These are phyloP conservation scores for Rhizoclosmatium globosum DNA, from an alignment of 192 early-diverging fungal genomes.

Conservation along the genomic window DNA sequence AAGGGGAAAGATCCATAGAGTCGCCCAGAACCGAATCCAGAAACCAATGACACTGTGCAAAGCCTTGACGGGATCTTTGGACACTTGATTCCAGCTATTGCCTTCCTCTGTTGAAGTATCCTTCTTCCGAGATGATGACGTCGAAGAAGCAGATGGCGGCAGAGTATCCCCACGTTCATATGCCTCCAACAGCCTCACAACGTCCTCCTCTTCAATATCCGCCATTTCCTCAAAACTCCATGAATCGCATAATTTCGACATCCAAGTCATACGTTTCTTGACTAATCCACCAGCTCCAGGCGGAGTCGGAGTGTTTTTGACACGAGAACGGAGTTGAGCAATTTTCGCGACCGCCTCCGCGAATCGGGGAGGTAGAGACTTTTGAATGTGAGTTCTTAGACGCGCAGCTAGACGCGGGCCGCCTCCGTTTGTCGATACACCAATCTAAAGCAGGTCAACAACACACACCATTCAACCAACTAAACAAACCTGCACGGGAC, in stretches of 20 bases:
- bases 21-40: neutral
- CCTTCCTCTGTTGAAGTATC: neutral
- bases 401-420: slow-evolving; percentile 89
- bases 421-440: slow-evolving; percentile 87
- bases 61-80: neutral
- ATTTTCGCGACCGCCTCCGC: slow-evolving; percentile 41
- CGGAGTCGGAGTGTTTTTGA: slow-evolving; percentile 57
- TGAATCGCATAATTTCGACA: neutral
- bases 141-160: neutral
- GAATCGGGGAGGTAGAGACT: slow-evolving; percentile 30
- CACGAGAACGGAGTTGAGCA: slow-evolving; percentile 53
- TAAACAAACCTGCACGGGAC: slow-evolving; percentile 37
- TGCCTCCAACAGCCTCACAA: slow-evolving; percentile 65
- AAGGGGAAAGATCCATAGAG: neutral
- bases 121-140: neutral
- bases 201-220: slow-evolving; percentile 66
- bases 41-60: neutral
- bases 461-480: neutral
- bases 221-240: slow-evolving; percentile 84
- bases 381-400: slow-evolving; percentile 73
- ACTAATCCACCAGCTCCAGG: neutral
- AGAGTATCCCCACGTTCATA: slow-evolving; percentile 52
- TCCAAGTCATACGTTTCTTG: neutral
- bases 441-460: slow-evolving; percentile 68
- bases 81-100: neutral